Conservation (phyloP, 2,329 filamentous ascomycete species). For the Talaromyces sp. region DNA sequence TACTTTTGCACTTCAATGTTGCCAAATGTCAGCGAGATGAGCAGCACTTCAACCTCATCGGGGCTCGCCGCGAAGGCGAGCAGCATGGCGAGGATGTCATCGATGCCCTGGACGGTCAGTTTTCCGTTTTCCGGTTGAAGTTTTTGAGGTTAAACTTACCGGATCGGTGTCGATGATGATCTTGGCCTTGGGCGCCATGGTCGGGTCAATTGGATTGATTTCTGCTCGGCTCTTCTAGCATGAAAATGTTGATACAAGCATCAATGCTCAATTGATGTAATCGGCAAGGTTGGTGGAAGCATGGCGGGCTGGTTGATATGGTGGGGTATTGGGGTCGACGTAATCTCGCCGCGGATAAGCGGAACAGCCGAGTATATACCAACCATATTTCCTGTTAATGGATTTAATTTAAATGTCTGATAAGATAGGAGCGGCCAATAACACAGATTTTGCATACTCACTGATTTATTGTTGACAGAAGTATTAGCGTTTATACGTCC, state of each 20-base stretch:
- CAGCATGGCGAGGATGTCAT: constrained; percentile 85
- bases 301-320: not conserved
- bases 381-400: too few relatives aligned
- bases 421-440: too few relatives aligned
- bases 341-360: not conserved
- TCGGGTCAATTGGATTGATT: not conserved
- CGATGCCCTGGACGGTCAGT: constrained; percentile 56
- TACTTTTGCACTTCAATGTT: constrained; percentile 85
- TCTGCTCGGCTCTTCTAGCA: not conserved
- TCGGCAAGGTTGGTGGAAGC: too few relatives aligned
- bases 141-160: constrained; percentile 42
- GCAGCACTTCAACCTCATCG: constrained; percentile 77
- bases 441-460: too few relatives aligned
- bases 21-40: constrained; percentile 88
- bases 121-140: not conserved
- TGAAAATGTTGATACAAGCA: too few relatives aligned
- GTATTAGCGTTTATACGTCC: too few relatives aligned
- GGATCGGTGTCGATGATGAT: constrained; percentile 98
- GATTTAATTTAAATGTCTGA: too few relatives aligned
- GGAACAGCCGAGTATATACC: not conserved
- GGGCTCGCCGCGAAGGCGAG: constrained; percentile 75
- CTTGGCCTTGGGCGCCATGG: constrained; percentile 52
- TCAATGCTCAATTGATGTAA: not conserved
- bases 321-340: not conserved
- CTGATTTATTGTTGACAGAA: too few relatives aligned